These are phyloP conservation scores for Cyberlindnera bimundalis DNA, from an alignment of 805 yeast genomes.

Conservation along the genomic window DNA sequence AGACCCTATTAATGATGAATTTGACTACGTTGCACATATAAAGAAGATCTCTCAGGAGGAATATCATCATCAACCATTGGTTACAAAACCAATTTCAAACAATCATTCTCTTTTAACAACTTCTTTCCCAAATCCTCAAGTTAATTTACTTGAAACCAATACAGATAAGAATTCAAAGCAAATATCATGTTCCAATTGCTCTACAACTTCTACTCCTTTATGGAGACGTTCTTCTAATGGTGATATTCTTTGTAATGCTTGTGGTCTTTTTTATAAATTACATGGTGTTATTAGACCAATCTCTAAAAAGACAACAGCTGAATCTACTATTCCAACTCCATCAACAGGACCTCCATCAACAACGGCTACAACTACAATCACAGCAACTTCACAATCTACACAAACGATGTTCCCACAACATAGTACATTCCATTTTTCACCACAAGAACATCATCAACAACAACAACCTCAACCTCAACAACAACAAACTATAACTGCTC, in stretches of 20 bases:
- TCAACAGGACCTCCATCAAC: conserved; percentile 3
- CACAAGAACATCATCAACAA: conserved; percentile 2
- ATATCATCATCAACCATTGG: conserved; percentile 12
- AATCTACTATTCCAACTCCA: conserved; percentile 3
- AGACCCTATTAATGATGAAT: conserved; percentile 44
- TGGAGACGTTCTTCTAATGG: conserved; percentile 94
- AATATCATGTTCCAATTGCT: conserved; percentile 72
- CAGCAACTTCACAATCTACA: conserved; percentile 2
- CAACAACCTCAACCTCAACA: conserved; percentile 2
- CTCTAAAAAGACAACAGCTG: conserved; percentile 9
- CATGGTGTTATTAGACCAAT: conserved; percentile 89
- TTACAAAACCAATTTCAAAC: conserved; percentile 12
- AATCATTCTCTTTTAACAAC: conserved; percentile 16
- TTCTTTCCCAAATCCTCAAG: conserved; percentile 17
- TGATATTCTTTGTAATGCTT: conserved; percentile 89
- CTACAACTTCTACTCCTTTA: conserved; percentile 86
- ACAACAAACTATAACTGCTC: too few species aligned
- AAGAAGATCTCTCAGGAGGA: conserved; percentile 44
- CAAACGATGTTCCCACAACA: conserved; percentile 15
- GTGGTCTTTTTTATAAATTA: conserved; percentile 86
- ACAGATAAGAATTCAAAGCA: conserved; percentile 4
- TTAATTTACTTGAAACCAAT: conserved; percentile 10
- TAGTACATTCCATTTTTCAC: conserved; percentile 7
- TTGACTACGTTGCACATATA: conserved; percentile 62
- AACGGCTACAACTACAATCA: not conserved